phyloP scores from a whole-genome alignment of 805 yeast species.

The Metschnikowia cerradonensis region DNA sequence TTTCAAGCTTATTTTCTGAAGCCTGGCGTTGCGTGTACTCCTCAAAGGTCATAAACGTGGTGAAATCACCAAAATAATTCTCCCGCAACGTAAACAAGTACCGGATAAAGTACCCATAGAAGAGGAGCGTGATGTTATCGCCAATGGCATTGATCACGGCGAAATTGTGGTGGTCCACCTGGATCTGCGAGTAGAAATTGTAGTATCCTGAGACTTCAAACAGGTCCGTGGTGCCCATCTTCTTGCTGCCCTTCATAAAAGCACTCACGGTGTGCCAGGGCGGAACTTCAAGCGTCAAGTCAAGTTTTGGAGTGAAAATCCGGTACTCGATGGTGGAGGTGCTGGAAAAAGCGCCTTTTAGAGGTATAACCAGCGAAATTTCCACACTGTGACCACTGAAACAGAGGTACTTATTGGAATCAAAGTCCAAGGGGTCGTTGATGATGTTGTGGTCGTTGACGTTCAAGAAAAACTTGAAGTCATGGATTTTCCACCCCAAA shows the following conservation, averaged over 20 bases:
- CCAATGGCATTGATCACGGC: slow-evolving; percentile 63
- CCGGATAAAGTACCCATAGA: slow-evolving; percentile 75
- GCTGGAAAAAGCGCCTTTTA: slow-evolving; percentile 48
- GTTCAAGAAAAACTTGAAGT: slow-evolving; percentile 64
- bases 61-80: slow-evolving; percentile 84
- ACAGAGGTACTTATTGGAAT: slow-evolving; percentile 72
- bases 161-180: slow-evolving; percentile 65
- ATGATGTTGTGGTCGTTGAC: slow-evolving; percentile 86
- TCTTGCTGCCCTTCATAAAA: slow-evolving; percentile 54
- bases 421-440: slow-evolving; percentile 80
- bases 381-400: slow-evolving; percentile 60
- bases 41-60: slow-evolving; percentile 81
- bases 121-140: slow-evolving; percentile 60
- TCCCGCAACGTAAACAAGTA: slow-evolving; percentile 74
- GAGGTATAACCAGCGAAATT: slow-evolving; percentile 53
- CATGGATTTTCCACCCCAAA: slow-evolving; percentile 53
- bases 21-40: slow-evolving; percentile 47
- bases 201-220: slow-evolving; percentile 64
- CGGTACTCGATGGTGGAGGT: slow-evolving; percentile 49
- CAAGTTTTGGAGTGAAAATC: slow-evolving; percentile 54
- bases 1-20: not conserved
- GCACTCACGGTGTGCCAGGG: slow-evolving; percentile 87
- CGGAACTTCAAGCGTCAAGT: slow-evolving; percentile 69
- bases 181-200: slow-evolving; percentile 54
- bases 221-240: slow-evolving; percentile 64